Percentiles rank a stretch among this genome's conserved stretches.
phyloP scores from a whole-genome alignment of 2,329 filamentous ascomycete species.

The Penicillium sp. region DNA sequence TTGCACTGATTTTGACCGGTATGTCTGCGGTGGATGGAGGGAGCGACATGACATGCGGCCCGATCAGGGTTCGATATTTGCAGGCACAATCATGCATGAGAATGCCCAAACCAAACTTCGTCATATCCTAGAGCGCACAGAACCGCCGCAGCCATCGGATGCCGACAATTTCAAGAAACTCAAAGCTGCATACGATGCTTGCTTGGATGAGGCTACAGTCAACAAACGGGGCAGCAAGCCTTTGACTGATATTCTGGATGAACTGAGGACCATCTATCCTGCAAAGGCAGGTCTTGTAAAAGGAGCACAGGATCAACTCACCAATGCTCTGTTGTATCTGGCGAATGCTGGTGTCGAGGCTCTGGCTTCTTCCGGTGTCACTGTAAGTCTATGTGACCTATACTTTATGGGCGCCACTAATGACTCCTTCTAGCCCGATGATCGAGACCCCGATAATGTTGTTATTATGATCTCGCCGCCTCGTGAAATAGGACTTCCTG shows the following conservation, averaged over 20 bases:
- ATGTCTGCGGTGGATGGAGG: conserved; percentile 60
- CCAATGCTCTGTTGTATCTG: conserved; percentile 32
- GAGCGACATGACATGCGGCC: conserved; percentile 56
- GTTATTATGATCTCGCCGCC: conserved; percentile 42
- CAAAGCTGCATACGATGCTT: conserved; percentile 56
- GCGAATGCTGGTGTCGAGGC: conserved; percentile 31
- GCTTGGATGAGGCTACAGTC: conserved; percentile 54
- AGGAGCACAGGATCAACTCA: conserved; percentile 24
- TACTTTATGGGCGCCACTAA: not conserved
- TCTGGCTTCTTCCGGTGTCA: conserved; percentile 27
- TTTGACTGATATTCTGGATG: conserved; percentile 48
- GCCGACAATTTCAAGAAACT: conserved; percentile 56
- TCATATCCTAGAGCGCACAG: conserved; percentile 53
- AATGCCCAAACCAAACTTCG: conserved; percentile 51
- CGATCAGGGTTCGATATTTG: conserved; percentile 54
- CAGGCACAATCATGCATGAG: conserved; percentile 54
- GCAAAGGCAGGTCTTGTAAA: conserved; percentile 20
- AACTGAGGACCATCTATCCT: conserved; percentile 44
- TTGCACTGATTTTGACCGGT: conserved; percentile 60
- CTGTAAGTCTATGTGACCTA: conserved; percentile 21
- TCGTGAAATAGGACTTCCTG: conserved; percentile 49
- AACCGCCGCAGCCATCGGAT: conserved; percentile 26
- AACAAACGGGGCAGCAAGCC: conserved; percentile 49
- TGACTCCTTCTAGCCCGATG: conserved; percentile 35
- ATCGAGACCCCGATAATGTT: conserved; percentile 49